Base-by-base conservation (phyloP, 2,329 filamentous ascomycete genomes). In the Colletotrichum sp. region DNA sequence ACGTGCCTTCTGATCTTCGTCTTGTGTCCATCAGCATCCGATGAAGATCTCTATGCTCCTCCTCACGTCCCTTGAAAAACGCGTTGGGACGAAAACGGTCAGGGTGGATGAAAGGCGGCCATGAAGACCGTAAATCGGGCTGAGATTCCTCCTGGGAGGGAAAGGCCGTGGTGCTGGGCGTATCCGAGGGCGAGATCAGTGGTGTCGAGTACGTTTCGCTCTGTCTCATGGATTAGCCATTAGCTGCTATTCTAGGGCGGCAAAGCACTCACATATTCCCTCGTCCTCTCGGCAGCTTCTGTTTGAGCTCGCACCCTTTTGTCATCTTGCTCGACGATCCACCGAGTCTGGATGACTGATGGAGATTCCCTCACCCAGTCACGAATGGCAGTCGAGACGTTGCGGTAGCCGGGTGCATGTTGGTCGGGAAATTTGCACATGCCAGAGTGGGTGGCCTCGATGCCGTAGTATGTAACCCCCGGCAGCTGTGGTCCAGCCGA, bases 371-470 rank as follows among this genome's bases (percentile, higher is more conserved):
- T 82, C 12, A 88, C 84, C 90, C 90, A 92, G 62, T 90, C 86
- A 5, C 85, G 83, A 10, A 92, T 85, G 15, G 89, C 86, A 3
- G 85, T 87, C 3, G 88, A 85, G 16, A 92, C 82, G 13, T 86
- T 89, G 7, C 86, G 82, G 80, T 93, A 96, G 1, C 94, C 94
- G 0, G 94, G 92, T 0, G 94, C 89, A 76, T 88, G 90, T 65
- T 89, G 87, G 77, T 89, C 90, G 26, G 91, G 89, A 76, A 95
- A 95, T 80, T 95, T 95, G 86, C 92, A 94, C 92, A 95, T 95
- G 59, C 89, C 87, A 2, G 91, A 92, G 81, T 95, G 93, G n/a
- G 90, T 91, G 9, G 92, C 92, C 79, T 95, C 93, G 75, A 95
- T 94, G n/a, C 93, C 93, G 83, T 93, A 94, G 78, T 93, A 93